These are phyloP conservation scores for Torulaspora pretoriensis DNA, from an alignment of 1,139 yeast genomes.

Conservation along the genomic window DNA sequence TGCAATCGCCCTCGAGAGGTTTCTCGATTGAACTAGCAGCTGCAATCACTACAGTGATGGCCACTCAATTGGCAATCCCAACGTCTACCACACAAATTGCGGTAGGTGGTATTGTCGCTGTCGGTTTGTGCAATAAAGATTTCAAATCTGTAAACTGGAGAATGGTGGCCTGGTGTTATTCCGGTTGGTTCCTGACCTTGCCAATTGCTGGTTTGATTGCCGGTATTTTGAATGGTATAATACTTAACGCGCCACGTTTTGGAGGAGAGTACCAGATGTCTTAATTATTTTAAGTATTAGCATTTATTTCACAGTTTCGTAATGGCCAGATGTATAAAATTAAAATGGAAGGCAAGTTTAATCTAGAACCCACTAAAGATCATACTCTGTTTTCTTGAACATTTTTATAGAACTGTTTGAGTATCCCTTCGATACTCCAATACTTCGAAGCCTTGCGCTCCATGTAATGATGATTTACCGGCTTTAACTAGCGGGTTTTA, in stretches of 20 bases:
- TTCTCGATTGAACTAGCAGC: slow-evolving; percentile 76
- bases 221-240: slow-evolving; percentile 62
- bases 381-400: too few relatives aligned
- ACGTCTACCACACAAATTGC: slow-evolving; percentile 77
- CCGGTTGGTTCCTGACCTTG: slow-evolving; percentile 69
- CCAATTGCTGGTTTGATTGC: slow-evolving; percentile 73
- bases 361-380: too few relatives aligned
- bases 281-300: not conserved
- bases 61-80: slow-evolving; percentile 68
- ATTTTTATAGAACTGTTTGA: too few relatives aligned
- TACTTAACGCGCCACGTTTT: slow-evolving; percentile 60
- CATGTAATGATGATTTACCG: too few relatives aligned
- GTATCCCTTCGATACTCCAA: too few relatives aligned
- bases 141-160: slow-evolving; percentile 69
- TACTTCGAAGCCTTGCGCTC: too few relatives aligned
- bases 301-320: too few relatives aligned
- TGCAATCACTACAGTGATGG: slow-evolving; percentile 71
- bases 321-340: too few relatives aligned
- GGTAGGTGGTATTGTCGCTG: slow-evolving; percentile 75
- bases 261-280: slow-evolving; percentile 39
- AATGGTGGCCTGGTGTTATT: slow-evolving; percentile 67
- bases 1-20: slow-evolving; percentile 80
- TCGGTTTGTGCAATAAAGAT: slow-evolving; percentile 68
- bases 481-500: too few relatives aligned
- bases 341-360: too few relatives aligned